Base-by-base conservation (phyloP, 352 stramenopile genomes). In the Globisporangium spinosum region DNA sequence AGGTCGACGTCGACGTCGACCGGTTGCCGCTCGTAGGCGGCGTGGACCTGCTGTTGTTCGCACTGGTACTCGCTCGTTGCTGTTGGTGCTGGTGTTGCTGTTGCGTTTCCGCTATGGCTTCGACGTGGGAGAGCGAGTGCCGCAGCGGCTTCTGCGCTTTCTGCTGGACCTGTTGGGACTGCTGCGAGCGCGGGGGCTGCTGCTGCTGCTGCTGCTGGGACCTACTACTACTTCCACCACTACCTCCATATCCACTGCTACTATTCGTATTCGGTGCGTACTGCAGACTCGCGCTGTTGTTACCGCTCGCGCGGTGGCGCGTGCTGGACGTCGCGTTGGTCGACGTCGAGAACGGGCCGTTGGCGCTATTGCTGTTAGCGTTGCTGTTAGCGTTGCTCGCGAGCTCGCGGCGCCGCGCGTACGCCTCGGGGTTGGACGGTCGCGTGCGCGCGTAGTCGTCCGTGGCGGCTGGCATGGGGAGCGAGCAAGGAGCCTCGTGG, bases 101-200 rank as follows among this genome's bases (percentile, higher is more conserved):
- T 2, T 53, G 56, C 2, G 12, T 20, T 29, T 57, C 54, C 23
- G 53, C 15, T n/a, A 51, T 10, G 70, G 49, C 58, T 43, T 84
- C 76, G 23, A 82, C 77, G 65, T 87, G 74, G 38, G 74, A 77
- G 47, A 87, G 76, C 64, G 79, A 85, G 70, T 87, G 79, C 5
- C 79, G 77, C 64, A 82, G 65, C 10, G 77, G 68, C 13, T 77
- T 76, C 27, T 66, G 71, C 65, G 65, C 67, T 54, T 72, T 79
- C 45, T 77, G 70, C 60, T 68, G 40, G 38, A 47, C 38, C 38
- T 47, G 12, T 47, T 5, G 13, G 43, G 15, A 22, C 43, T 64
- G 38, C 64, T 69, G 64, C 25, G 45, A 38, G 43, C 60, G 60
- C 45, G 20, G 20, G 17, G 29, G 29, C 22, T 57, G 56, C n/a